Conservation (phyloP, 495 filamentous ascomycete species). For the Neurospora cerealis region DNA sequence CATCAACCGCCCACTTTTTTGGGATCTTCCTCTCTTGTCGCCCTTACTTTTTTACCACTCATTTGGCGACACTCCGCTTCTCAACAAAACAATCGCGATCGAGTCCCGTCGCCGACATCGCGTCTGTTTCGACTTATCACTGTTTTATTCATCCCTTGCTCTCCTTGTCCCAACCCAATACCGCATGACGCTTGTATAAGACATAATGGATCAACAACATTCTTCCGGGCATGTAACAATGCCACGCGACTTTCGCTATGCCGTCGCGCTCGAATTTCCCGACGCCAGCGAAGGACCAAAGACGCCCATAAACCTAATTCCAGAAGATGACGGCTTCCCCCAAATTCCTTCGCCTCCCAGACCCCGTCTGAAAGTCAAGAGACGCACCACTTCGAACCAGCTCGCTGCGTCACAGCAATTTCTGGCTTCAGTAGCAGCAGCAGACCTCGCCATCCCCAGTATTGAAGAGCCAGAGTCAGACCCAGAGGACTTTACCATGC, state of each 20-base stretch:
- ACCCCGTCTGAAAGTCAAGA: constrained; percentile 36
- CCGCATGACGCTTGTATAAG: constrained; percentile 1
- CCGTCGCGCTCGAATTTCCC: constrained; percentile 4
- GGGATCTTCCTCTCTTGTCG: background rate
- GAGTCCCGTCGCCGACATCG: background rate
- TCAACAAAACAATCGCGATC: background rate
- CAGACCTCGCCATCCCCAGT: constrained; percentile 45
- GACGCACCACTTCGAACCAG: constrained; percentile 33
- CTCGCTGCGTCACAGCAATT: constrained; percentile 44
- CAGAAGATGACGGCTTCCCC: constrained; percentile 14
- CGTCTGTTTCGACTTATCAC: background rate
- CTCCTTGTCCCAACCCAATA: constrained; percentile 15
- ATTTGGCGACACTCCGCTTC: background rate
- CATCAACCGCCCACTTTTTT: too few species aligned
- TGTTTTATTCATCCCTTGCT: constrained; percentile 11
- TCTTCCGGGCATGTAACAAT: constrained; percentile 28
- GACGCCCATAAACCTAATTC: constrained; percentile 17
- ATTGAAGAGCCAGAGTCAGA: constrained; percentile 33
- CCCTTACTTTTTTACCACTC: background rate
- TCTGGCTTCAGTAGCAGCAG: constrained; percentile 46
- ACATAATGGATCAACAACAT: constrained; percentile 32
- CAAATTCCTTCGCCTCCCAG: constrained; percentile 31
- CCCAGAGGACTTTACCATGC: constrained; percentile 27
- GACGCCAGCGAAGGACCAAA: constrained; percentile 21
- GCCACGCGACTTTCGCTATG: constrained; percentile 30